Evolutionary conservation across 1,284 basidiomycete genomes (phyloP).

Genomic region (Golubevia sp.): DNA sequence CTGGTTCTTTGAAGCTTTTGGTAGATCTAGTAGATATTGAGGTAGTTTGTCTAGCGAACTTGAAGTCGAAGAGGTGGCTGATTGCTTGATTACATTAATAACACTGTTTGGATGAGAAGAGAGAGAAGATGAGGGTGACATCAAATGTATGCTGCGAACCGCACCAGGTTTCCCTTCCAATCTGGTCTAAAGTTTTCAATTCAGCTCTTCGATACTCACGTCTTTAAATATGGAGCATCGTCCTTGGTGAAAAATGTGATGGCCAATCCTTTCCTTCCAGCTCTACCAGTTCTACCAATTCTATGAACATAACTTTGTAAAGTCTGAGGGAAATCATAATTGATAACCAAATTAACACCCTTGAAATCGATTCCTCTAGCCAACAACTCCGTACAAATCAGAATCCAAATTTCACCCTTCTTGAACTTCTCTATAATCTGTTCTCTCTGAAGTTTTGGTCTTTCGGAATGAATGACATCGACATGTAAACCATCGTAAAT

Average conservation of each 20-base stretch:
- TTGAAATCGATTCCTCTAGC: slow-evolving; percentile 97
- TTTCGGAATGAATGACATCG: slow-evolving; percentile 87
- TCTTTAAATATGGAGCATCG: slow-evolving; percentile 86
- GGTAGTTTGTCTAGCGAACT: slow-evolving; percentile 68
- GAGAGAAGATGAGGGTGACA: background rate
- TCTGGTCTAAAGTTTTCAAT: too few species aligned
- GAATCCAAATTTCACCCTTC: slow-evolving; percentile 64
- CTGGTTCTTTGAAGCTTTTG: slow-evolving; percentile 85
- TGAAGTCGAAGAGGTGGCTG: slow-evolving; percentile 88
- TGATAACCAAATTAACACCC: slow-evolving; percentile 90
- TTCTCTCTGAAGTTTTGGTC: slow-evolving; percentile 83
- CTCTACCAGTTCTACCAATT: slow-evolving; percentile 93
- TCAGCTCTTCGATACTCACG: slow-evolving; percentile 70
- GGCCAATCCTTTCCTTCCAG: slow-evolving; percentile 85
- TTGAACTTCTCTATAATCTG: slow-evolving; percentile 75
- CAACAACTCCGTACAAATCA: slow-evolving; percentile 62
- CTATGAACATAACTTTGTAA: slow-evolving; percentile 94
- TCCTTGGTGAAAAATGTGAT: slow-evolving; percentile 95
- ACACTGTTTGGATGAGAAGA: slow-evolving; percentile 67
- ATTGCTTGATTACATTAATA: slow-evolving; percentile 89
- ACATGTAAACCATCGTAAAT: slow-evolving; percentile 83
- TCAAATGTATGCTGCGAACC: too few species aligned
- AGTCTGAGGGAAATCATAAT: slow-evolving; percentile 68
- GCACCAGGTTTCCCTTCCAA: too few species aligned
- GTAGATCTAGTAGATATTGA: slow-evolving; percentile 61